Percentiles rank a stretch among this genome's conserved stretches.
These are phyloP conservation scores for Crithidia thermophila DNA, from an alignment of 208 protist genomes.

Conservation along the genomic window DNA sequence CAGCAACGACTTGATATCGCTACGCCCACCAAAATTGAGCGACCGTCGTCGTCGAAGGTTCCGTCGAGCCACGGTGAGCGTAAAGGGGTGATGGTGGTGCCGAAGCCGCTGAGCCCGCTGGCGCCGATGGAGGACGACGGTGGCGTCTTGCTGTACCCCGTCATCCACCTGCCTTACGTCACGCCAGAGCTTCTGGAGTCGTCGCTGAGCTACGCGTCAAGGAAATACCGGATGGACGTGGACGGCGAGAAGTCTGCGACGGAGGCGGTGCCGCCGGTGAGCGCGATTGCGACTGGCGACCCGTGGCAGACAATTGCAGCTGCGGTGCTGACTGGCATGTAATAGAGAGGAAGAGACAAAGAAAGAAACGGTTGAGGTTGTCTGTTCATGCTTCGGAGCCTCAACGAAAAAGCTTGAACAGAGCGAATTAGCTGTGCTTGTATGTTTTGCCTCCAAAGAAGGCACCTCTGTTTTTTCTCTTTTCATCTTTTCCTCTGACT, in stretches of 20 bases:
- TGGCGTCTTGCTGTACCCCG: slow-evolving; percentile 39
- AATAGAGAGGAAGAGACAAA: too few relatives aligned
- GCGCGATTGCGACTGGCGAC: slow-evolving; percentile 22
- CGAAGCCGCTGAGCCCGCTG: slow-evolving; percentile 29
- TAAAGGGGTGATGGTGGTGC: slow-evolving; percentile 24
- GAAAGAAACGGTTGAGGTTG: slow-evolving; percentile 2
- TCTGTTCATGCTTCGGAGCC: slow-evolving; percentile 9
- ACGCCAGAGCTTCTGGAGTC: slow-evolving; percentile 43
- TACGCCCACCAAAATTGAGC: slow-evolving; percentile 9
- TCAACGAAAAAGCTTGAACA: too few relatives aligned
- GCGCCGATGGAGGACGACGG: slow-evolving; percentile 19
- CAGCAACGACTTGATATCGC: slow-evolving; percentile 18
- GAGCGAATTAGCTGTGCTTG: background rate
- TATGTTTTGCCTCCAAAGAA: slow-evolving; percentile 6
- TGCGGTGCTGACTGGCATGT: slow-evolving; percentile 53
- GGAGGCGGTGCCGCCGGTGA: slow-evolving; percentile 21
- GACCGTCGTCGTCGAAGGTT: slow-evolving; percentile 28
- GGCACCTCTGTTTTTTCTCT: background rate
- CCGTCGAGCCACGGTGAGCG: slow-evolving; percentile 21
- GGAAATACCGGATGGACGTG: slow-evolving; percentile 70
- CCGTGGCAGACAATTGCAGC: slow-evolving; percentile 42
- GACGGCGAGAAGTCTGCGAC: slow-evolving; percentile 58
- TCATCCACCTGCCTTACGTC: slow-evolving; percentile 56
- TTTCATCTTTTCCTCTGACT: background rate
- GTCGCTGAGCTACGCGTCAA: slow-evolving; percentile 62